phyloP scores from a whole-genome alignment of 164 flowering plant species.

The Sedum album region DNA sequence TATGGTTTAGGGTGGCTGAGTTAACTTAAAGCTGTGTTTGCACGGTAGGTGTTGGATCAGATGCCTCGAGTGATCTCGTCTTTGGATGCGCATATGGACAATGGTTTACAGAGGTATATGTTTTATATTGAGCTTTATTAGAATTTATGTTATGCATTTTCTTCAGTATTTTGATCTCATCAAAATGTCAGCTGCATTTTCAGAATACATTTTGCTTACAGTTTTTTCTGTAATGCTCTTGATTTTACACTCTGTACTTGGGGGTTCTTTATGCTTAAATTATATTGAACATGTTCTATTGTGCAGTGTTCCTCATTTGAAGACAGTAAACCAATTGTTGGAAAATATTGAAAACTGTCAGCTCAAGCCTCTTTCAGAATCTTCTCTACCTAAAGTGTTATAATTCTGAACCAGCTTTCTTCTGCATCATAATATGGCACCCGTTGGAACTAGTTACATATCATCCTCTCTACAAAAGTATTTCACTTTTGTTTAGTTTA shows the following conservation, averaged over 20 bases:
- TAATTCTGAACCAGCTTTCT: neutral
- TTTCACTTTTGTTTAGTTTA: neutral
- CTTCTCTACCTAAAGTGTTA: slow-evolving; percentile 17
- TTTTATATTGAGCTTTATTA: too few species aligned
- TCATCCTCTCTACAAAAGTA: neutral
- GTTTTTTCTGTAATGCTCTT: neutral
- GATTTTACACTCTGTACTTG: too few species aligned
- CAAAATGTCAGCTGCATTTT: neutral
- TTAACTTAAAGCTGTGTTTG: neutral
- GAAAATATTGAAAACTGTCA: slow-evolving; percentile 68
- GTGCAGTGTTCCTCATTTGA: slow-evolving; percentile 69
- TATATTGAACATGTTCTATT: neutral
- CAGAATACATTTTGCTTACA: neutral
- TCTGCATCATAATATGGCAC: neutral
- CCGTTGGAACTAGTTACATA: neutral
- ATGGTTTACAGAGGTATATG: slow-evolving; percentile 59
- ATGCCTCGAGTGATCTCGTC: slow-evolving; percentile 76
- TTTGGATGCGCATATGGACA: slow-evolving; percentile 72
- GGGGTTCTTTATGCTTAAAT: neutral
- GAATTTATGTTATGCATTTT: too few species aligned
- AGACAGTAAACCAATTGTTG: slow-evolving; percentile 60
- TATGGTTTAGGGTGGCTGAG: neutral
- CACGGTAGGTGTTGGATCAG: slow-evolving; percentile 57
- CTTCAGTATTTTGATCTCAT: neutral
- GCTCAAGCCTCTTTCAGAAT: slow-evolving; percentile 43